A percentile compares a stretch with the other conserved stretches of the same genome.
phyloP scores from a whole-genome alignment of 208 protist genomes.

The Leishmania lainsoni region DNA sequence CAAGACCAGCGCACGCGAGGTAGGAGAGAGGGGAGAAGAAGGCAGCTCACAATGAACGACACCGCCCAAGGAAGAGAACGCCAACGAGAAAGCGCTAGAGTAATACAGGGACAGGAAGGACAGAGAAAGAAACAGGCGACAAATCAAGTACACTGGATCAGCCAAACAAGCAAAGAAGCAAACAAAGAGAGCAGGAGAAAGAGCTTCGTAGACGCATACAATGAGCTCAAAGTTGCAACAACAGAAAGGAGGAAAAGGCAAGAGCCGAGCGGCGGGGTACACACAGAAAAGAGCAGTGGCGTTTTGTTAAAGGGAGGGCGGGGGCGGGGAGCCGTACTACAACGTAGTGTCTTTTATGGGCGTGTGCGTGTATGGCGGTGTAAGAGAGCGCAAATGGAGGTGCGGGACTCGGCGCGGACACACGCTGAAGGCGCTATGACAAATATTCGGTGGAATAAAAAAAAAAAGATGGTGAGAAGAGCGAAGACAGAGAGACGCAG shows the following conservation, averaged over 20 bases:
- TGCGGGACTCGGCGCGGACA: background rate
- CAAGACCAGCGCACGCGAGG: background rate
- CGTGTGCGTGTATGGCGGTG: background rate
- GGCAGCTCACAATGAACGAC: background rate
- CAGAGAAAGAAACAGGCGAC: background rate
- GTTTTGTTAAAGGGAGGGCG: background rate
- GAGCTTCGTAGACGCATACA: background rate
- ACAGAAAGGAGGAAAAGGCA: too few relatives aligned
- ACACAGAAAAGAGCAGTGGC: background rate
- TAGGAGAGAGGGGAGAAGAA: background rate
- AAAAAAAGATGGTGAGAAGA: background rate
- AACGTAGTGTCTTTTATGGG: background rate
- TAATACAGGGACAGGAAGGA: background rate
- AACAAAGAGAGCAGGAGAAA: background rate
- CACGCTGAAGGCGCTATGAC: background rate
- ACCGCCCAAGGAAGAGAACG: background rate
- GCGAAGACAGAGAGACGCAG: background rate
- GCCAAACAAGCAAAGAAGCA: background rate
- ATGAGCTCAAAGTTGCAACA: background rate
- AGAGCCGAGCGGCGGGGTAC: background rate
- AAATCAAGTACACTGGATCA: constrained; percentile 3
- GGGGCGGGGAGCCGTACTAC: too few relatives aligned
- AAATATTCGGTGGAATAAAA: background rate
- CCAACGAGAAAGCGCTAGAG: background rate
- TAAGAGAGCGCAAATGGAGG: background rate